Evolutionary conservation across 2,329 filamentous ascomycete species (phyloP).

Genomic region (Teratosphaeria viscida): DNA sequence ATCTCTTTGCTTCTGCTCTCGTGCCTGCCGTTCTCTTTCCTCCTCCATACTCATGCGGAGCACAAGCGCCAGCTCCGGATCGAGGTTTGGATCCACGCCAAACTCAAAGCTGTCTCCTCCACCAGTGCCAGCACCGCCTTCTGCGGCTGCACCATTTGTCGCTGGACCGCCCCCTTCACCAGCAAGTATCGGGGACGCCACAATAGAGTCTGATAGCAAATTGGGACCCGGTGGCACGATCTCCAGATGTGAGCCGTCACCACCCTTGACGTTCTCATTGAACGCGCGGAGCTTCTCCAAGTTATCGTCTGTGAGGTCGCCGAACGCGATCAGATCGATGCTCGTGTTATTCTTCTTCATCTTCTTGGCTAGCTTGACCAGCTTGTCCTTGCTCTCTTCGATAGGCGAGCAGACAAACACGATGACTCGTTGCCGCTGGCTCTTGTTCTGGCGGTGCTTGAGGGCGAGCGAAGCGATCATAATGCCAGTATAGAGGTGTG

Average conservation of each 20-base stretch:
- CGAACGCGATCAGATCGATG: conserved; percentile 91
- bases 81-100: conserved; percentile 79
- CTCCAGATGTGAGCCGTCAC: conserved; percentile 82
- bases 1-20: conserved; percentile 62
- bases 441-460: conserved; percentile 97
- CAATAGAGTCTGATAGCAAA: conserved; percentile 82
- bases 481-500: conserved; percentile 84
- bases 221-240: conserved; percentile 85
- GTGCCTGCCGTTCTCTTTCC: conserved; percentile 87
- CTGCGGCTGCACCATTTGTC: conserved; percentile 35
- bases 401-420: conserved; percentile 93
- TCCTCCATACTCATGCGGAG: conserved; percentile 97
- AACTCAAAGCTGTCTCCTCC: conserved; percentile 67
- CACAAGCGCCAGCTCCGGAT: conserved; percentile 88
- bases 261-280: conserved; percentile 83
- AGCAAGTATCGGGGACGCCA: conserved; percentile 79
- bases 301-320: conserved; percentile 81
- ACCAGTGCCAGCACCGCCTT: conserved; percentile 36
- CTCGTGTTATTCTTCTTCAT: conserved; percentile 97
- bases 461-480: conserved; percentile 95
- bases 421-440: conserved; percentile 90
- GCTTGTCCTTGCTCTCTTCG: conserved; percentile 76
- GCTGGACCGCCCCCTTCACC: conserved; percentile 61
- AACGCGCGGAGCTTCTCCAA: conserved; percentile 86
- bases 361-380: conserved; percentile 85